These are phyloP conservation scores for Ceratobasidium sp. DNA, from an alignment of 1,284 basidiomycete genomes.

Conservation along the genomic window DNA sequence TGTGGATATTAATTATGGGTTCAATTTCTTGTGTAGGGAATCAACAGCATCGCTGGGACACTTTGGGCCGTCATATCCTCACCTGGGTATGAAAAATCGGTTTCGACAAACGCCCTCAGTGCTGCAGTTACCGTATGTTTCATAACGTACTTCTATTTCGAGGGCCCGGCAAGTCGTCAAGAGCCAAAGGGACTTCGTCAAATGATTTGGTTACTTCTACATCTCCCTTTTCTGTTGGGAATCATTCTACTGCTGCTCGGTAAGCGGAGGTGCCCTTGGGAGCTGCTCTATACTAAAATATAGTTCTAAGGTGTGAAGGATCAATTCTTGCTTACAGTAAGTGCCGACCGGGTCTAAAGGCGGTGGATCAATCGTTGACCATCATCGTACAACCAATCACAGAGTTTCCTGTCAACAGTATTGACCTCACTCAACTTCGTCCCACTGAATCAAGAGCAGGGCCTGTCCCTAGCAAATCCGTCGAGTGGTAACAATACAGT, in stretches of 20 bases:
- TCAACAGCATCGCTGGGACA: conserved; percentile 6
- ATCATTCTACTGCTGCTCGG: conserved; percentile 5
- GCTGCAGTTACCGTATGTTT: conserved; percentile 5
- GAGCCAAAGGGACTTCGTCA: conserved; percentile 1
- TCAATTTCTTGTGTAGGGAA: too few species aligned
- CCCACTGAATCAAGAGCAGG: background rate
- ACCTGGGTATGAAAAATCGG: background rate
- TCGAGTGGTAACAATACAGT: conserved; percentile 6
- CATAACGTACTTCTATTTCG: conserved; percentile 16
- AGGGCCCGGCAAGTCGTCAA: background rate
- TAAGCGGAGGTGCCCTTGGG: background rate
- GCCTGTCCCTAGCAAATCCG: background rate
- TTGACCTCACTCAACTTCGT: too few species aligned
- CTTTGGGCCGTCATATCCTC: background rate
- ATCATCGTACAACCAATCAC: too few species aligned
- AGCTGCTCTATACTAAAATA: background rate
- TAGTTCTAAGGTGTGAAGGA: background rate
- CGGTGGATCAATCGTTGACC: too few species aligned
- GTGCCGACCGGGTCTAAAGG: background rate
- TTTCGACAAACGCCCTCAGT: background rate
- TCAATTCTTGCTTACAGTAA: conserved; percentile 14
- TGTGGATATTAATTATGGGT: too few species aligned
- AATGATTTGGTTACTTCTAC: too few species aligned
- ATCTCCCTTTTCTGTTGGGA: background rate
- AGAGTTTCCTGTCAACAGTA: conserved; percentile 27